A percentile compares a stretch with the other conserved stretches of the same genome.
Conservation (phyloP, 2,329 filamentous ascomycete species). For the Myriangium duriaei region DNA sequence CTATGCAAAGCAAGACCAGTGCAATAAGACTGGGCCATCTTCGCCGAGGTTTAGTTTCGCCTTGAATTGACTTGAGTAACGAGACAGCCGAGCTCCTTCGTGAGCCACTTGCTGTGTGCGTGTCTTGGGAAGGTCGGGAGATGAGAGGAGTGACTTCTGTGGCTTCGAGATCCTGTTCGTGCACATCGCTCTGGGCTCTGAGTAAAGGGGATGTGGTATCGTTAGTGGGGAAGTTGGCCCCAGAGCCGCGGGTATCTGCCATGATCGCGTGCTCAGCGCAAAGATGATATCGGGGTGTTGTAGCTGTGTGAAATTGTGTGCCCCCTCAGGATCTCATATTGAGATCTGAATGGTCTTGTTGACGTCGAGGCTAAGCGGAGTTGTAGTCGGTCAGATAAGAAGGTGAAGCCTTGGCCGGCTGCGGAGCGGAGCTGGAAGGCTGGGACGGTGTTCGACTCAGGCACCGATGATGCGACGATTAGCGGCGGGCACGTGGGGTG, state of each 20-base stretch:
- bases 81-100: slow-evolving; percentile 20
- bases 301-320: too few relatives aligned
- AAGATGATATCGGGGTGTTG: too few relatives aligned
- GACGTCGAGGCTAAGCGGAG: too few relatives aligned
- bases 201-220: background rate
- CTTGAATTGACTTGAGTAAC: slow-evolving; percentile 24
- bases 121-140: slow-evolving; percentile 4
- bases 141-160: slow-evolving; percentile 7
- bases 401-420: too few relatives aligned
- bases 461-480: too few relatives aligned
- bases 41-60: slow-evolving; percentile 27
- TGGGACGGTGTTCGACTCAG: too few relatives aligned
- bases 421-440: too few relatives aligned
- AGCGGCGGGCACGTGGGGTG: too few relatives aligned
- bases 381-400: too few relatives aligned
- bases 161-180: slow-evolving; percentile 3
- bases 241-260: background rate
- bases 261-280: too few relatives aligned
- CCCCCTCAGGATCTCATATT: too few relatives aligned
- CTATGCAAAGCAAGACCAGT: slow-evolving; percentile 49
- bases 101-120: background rate
- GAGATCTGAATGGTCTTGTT: too few relatives aligned
- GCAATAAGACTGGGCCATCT: slow-evolving; percentile 73
- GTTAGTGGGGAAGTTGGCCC: slow-evolving; percentile 3
- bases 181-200: background rate